phyloP scores from a whole-genome alignment of 495 filamentous ascomycete species.

The Paragyromitra xinjiangensis region DNA sequence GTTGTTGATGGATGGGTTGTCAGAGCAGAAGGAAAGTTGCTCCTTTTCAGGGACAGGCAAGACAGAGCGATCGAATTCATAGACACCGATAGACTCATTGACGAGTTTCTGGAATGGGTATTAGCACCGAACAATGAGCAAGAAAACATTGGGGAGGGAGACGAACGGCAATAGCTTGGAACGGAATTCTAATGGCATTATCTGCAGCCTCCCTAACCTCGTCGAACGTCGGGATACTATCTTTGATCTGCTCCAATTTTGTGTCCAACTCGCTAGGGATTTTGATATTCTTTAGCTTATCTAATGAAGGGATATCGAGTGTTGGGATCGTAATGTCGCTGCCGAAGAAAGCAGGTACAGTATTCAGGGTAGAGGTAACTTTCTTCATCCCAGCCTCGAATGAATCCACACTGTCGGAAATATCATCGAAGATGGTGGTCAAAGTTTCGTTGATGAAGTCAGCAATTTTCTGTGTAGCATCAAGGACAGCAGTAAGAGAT shows the following conservation, averaged over 20 bases:
- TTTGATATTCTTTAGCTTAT: conserved; percentile 72
- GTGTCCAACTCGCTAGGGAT: conserved; percentile 71
- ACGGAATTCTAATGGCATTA: conserved; percentile 75
- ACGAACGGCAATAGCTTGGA: conserved; percentile 66
- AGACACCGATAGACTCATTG: conserved; percentile 71
- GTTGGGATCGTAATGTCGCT: conserved; percentile 59
- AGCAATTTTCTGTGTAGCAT: conserved; percentile 74
- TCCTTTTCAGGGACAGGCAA: conserved; percentile 85
- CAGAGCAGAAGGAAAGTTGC: conserved; percentile 83
- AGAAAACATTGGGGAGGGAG: background rate
- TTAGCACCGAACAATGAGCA: conserved; percentile 16
- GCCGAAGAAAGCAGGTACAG: conserved; percentile 60
- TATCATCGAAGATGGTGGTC: conserved; percentile 68
- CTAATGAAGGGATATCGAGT: conserved; percentile 69
- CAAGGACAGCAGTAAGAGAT: conserved; percentile 73
- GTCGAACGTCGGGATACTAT: conserved; percentile 80
- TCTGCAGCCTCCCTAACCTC: conserved; percentile 81
- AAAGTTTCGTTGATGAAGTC: conserved; percentile 78
- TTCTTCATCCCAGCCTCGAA: conserved; percentile 72
- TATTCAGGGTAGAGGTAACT: conserved; percentile 61
- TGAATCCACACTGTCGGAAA: conserved; percentile 65
- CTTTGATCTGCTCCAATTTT: conserved; percentile 73
- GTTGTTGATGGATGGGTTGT: conserved; percentile 80
- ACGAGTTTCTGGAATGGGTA: conserved; percentile 70
- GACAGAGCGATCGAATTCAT: conserved; percentile 76